Conservation (phyloP, 768 basidiomycete species). For the Daedaleopsis nitida region DNA sequence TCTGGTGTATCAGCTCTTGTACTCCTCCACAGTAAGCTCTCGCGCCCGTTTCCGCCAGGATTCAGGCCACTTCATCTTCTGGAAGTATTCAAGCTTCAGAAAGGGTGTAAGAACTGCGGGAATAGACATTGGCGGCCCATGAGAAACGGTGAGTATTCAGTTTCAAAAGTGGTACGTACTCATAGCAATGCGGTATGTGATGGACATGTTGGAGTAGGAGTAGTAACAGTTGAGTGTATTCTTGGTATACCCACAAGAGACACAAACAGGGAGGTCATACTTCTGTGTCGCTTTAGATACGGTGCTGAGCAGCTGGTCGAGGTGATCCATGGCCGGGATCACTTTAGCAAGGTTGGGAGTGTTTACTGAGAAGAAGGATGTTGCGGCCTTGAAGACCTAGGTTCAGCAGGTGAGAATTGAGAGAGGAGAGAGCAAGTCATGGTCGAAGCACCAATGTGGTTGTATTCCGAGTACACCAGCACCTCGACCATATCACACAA, state of each 20-base stretch:
- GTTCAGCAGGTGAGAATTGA: too few relatives aligned
- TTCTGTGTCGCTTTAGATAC: background rate
- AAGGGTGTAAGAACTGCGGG: background rate
- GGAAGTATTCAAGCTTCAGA: too few relatives aligned
- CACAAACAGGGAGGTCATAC: slow-evolving; percentile 3
- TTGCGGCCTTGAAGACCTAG: slow-evolving; percentile 17
- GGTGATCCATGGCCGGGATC: slow-evolving; percentile 33
- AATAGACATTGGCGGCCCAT: too few relatives aligned
- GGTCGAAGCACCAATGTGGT: too few relatives aligned
- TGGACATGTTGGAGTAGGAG: slow-evolving; percentile 24
- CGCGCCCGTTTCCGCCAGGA: too few relatives aligned
- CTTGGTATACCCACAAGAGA: slow-evolving; percentile 22
- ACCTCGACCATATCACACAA: too few relatives aligned
- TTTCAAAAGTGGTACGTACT: too few relatives aligned
- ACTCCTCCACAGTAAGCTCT: too few relatives aligned
- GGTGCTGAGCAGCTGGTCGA: slow-evolving; percentile 25
- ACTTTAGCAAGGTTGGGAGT: slow-evolving; percentile 22
- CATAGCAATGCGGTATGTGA: slow-evolving; percentile 33
- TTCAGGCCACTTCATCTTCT: too few relatives aligned
- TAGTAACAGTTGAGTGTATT: slow-evolving; percentile 31
- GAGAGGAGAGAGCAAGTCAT: background rate
- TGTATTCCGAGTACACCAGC: background rate
- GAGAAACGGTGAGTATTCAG: too few relatives aligned
- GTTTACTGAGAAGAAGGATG: slow-evolving; percentile 18
- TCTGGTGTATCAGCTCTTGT: too few relatives aligned